phyloP scores from a whole-genome alignment of 2,329 filamentous ascomycete species.

The Phyllosticta capitalensis region DNA sequence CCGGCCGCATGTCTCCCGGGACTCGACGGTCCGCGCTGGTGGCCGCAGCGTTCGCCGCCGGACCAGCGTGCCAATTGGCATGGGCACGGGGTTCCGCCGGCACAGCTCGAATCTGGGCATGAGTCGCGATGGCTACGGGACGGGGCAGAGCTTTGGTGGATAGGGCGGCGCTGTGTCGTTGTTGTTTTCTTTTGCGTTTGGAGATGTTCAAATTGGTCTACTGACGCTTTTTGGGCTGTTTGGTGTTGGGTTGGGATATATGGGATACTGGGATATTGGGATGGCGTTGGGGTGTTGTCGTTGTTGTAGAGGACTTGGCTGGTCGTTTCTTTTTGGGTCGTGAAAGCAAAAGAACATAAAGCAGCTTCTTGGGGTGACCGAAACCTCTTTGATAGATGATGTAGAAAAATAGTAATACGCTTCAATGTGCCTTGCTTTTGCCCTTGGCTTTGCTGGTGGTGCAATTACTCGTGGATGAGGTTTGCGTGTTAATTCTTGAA shows the following conservation, averaged over 20 bases:
- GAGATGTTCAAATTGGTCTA: background rate
- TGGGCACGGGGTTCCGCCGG: slow-evolving; percentile 35
- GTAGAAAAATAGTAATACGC: no score
- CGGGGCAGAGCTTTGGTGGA: slow-evolving; percentile 8
- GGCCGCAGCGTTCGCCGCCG: slow-evolving; percentile 24
- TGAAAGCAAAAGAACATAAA: no score
- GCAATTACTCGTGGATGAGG: no score
- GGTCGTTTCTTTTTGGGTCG: no score
- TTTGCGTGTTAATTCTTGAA: no score
- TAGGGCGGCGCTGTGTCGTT: background rate
- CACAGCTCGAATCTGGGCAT: slow-evolving; percentile 37
- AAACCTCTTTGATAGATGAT: no score
- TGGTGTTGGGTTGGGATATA: no score
- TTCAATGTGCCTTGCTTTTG: no score
- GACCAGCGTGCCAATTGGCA: slow-evolving; percentile 36
- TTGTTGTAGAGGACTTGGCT: background rate
- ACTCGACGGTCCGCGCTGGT: slow-evolving; percentile 12
- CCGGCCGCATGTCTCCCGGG: background rate
- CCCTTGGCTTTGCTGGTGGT: no score
- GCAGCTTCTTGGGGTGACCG: no score
- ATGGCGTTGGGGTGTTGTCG: background rate
- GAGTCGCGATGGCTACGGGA: slow-evolving; percentile 23
- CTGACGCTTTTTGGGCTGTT: background rate
- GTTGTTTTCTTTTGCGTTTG: background rate
- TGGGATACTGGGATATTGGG: no score